Conservation (phyloP, 257 asterid species). For the Pogostemon cablin region DNA sequence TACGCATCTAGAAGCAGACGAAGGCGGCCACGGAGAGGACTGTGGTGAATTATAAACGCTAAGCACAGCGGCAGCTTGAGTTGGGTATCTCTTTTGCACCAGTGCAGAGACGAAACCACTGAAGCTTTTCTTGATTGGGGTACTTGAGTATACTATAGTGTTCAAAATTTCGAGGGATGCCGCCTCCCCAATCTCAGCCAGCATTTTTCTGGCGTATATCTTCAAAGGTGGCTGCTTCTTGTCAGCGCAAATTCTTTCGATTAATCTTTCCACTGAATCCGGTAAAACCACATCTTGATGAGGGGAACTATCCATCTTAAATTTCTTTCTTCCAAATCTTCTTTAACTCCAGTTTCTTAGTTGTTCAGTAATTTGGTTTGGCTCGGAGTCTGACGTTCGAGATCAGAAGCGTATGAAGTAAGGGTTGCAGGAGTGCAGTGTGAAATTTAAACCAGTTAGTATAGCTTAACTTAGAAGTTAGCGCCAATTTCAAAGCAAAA, state of each 20-base stretch:
- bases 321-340: too few relatives aligned
- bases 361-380: too few relatives aligned
- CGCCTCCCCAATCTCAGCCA: slow-evolving; percentile 22
- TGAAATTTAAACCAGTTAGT: too few relatives aligned
- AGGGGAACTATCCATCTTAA: slow-evolving; percentile 9
- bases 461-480: too few relatives aligned
- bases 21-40: not conserved
- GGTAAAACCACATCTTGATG: not conserved
- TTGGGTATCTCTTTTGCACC: not conserved
- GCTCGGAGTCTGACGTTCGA: too few relatives aligned
- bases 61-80: slow-evolving; percentile 1
- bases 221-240: slow-evolving; percentile 15
- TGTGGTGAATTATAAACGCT: not conserved
- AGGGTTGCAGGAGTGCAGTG: too few relatives aligned
- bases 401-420: too few relatives aligned
- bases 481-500: too few relatives aligned
- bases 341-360: too few relatives aligned
- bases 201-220: not conserved
- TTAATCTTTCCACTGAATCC: slow-evolving; percentile 22
- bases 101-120: slow-evolving; percentile 1
- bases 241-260: not conserved
- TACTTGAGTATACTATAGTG: not conserved
- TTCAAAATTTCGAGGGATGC: slow-evolving; percentile 10
- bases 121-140: not conserved
- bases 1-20: not conserved